These are phyloP conservation scores for Quercus mongolica DNA, from an alignment of 306 rosid species.

Conservation along the genomic window DNA sequence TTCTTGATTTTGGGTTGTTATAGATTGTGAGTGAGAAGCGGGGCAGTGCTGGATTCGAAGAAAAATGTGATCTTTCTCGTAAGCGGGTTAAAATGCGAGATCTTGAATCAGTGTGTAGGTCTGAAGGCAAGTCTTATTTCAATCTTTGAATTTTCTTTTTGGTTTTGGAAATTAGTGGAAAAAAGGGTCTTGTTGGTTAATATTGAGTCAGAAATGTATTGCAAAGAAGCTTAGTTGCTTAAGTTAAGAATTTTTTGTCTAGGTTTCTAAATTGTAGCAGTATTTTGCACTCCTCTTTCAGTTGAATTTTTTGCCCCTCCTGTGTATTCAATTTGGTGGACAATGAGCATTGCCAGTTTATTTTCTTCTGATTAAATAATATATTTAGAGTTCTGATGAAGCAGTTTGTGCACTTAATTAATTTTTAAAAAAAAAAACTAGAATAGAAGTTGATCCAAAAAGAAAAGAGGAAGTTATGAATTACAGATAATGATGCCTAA, in stretches of 20 bases:
- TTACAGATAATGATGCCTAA: neutral
- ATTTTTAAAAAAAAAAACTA: neutral
- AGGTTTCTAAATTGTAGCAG: neutral
- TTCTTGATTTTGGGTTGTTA: slow-evolving; percentile 4
- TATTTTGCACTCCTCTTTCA: neutral
- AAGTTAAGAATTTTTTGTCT: neutral
- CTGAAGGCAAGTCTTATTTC: slow-evolving; percentile 43
- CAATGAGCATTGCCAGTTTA: neutral
- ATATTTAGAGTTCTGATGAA: neutral
- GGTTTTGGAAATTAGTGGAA: too few species aligned
- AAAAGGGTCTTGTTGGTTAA: neutral
- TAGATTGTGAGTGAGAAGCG: slow-evolving; percentile 58
- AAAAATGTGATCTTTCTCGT: slow-evolving; percentile 30
- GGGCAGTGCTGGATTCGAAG: slow-evolving; percentile 24
- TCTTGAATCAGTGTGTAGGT: slow-evolving; percentile 54
- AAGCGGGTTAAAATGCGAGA: slow-evolving; percentile 68
- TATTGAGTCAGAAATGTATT: neutral
- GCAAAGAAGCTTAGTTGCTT: neutral
- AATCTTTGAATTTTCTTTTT: neutral
- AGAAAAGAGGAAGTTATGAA: neutral
- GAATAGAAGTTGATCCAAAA: neutral
- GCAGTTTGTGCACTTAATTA: neutral
- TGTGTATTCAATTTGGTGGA: neutral
- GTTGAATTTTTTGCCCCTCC: neutral
- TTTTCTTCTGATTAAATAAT: neutral